These are phyloP conservation scores for Apophysomyces ossiformis DNA, from an alignment of 371 early-diverging fungal genomes.

Conservation along the genomic window DNA sequence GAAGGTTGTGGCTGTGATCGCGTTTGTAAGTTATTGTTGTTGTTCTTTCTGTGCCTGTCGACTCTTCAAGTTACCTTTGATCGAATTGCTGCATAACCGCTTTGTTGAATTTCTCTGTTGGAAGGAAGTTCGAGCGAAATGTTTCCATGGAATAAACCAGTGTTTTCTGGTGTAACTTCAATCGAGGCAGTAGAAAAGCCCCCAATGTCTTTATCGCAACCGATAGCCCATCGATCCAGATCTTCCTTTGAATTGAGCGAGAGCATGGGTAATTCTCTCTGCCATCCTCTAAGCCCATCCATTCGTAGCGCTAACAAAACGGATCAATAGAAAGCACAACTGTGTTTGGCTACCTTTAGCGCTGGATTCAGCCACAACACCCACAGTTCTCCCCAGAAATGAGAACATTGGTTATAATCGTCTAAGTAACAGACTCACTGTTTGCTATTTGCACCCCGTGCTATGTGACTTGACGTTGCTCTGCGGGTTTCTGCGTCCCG, in stretches of 20 bases:
- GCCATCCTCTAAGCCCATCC: slow-evolving; percentile 61
- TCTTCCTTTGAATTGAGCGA: slow-evolving; percentile 61
- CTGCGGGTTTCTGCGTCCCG: too few species aligned
- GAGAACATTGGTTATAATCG: slow-evolving; percentile 43
- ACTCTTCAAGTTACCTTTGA: slow-evolving; percentile 56
- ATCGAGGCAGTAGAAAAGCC: slow-evolving; percentile 70
- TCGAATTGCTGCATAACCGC: slow-evolving; percentile 91
- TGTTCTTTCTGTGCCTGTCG: too few species aligned
- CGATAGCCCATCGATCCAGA: slow-evolving; percentile 78
- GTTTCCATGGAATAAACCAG: slow-evolving; percentile 79
- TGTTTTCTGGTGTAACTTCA: slow-evolving; percentile 59
- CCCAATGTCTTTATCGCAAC: slow-evolving; percentile 92
- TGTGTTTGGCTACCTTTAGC: slow-evolving; percentile 46
- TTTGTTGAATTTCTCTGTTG: slow-evolving; percentile 72
- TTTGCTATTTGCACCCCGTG: too few species aligned
- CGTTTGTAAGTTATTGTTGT: background rate
- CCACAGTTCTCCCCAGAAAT: slow-evolving; percentile 54
- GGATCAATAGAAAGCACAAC: background rate
- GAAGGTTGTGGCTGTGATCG: slow-evolving; percentile 25
- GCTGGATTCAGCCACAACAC: slow-evolving; percentile 55
- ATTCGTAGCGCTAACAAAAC: slow-evolving; percentile 37
- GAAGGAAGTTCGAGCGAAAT: slow-evolving; percentile 80
- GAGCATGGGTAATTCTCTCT: slow-evolving; percentile 72
- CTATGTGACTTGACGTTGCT: too few species aligned
- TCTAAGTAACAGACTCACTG: too few species aligned